A percentile compares a stretch with the other conserved stretches of the same genome.
phyloP scores from a whole-genome alignment of 1,139 yeast species.

The Taphrina populina region DNA sequence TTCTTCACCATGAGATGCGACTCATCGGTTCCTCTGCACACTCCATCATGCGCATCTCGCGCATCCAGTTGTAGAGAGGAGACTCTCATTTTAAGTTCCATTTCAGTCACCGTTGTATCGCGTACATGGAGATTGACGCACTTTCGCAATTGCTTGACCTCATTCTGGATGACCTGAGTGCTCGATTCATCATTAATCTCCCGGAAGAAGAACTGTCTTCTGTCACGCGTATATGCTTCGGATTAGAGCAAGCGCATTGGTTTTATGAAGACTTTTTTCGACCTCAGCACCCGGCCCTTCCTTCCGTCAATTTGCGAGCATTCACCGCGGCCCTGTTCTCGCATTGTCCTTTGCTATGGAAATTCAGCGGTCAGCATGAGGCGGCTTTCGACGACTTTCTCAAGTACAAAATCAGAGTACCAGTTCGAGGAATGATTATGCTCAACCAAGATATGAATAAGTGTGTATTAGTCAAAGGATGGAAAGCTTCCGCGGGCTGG shows the following conservation, averaged over 20 bases:
- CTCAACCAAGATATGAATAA: constrained; percentile 64
- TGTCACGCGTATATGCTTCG: constrained; percentile 84
- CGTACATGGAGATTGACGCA: constrained; percentile 23
- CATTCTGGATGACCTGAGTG: constrained; percentile 64
- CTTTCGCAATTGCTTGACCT: constrained; percentile 31
- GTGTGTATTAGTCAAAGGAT: constrained; percentile 73
- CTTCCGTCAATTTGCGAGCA: constrained; percentile 73
- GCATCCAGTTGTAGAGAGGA: no score
- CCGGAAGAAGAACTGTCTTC: constrained; percentile 88
- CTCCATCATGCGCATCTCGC: no score
- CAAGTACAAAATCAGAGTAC: constrained; percentile 82
- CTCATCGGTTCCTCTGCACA: no score
- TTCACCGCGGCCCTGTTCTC: constrained; percentile 72
- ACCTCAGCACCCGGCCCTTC: constrained; percentile 70
- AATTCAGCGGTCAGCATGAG: constrained; percentile 69
- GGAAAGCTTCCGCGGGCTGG: constrained; percentile 77
- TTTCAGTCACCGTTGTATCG: no score
- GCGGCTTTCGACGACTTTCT: constrained; percentile 76
- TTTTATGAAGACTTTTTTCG: constrained; percentile 85
- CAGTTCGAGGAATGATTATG: constrained; percentile 94
- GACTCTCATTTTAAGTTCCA: no score
- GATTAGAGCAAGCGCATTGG: constrained; percentile 98
- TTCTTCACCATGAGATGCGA: no score
- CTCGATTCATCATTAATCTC: constrained; percentile 84
- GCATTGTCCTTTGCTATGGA: constrained; percentile 82